Evolutionary conservation across 2,329 filamentous ascomycete species (phyloP).

Genomic region (Diaporthe helianthi): DNA sequence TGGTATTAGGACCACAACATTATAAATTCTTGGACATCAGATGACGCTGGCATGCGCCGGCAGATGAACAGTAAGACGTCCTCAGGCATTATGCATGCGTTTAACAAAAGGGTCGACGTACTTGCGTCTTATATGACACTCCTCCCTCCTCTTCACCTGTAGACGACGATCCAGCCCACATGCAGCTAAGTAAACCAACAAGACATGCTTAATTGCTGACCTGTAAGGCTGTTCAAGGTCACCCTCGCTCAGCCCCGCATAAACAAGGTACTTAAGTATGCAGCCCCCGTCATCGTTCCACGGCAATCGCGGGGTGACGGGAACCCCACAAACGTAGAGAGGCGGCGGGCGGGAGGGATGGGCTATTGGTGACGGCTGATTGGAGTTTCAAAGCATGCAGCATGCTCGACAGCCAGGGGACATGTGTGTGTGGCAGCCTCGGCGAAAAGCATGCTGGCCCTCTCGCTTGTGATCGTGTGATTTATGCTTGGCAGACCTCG

Average conservation of each 20-base stretch:
- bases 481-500: constrained; percentile 19
- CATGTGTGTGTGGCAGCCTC: constrained; percentile 4
- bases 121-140: constrained; percentile 11
- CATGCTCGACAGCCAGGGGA: neutral
- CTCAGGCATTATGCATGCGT: neutral
- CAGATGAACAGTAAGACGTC: neutral
- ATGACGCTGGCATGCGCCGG: constrained; percentile 13
- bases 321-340: neutral
- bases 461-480: constrained; percentile 21
- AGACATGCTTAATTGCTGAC: constrained; percentile 13
- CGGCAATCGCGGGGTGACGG: neutral
- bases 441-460: constrained; percentile 4
- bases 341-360: neutral
- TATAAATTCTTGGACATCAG: neutral
- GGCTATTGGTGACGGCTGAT: constrained; percentile 4
- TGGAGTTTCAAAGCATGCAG: constrained; percentile 19
- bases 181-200: neutral
- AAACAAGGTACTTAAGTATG: constrained; percentile 9
- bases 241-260: constrained; percentile 8
- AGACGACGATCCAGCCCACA: constrained; percentile 15
- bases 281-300: constrained; percentile 17
- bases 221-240: constrained; percentile 9
- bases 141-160: neutral
- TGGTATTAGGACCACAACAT: neutral
- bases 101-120: neutral